Evolutionary conservation across 2,329 filamentous ascomycete species (phyloP), one percentile per base, ranked within the genome.

Genomic region (Colletotrichum coccodes): DNA sequence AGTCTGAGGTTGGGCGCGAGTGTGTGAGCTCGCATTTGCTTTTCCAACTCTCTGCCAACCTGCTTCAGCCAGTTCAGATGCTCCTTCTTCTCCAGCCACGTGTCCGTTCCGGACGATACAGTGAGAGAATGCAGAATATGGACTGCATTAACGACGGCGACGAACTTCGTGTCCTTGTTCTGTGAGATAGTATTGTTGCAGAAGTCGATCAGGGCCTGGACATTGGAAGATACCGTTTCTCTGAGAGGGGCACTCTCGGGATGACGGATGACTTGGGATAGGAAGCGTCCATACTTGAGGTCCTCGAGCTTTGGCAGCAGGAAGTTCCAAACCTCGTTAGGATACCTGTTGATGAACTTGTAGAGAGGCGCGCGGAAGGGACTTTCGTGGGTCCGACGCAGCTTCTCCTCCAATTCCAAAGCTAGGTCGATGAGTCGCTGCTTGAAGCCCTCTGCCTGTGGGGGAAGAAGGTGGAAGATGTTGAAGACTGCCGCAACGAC

Each of bases 401-500:
- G 84, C 72, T 92, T 92, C 60, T 92, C 89, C 79, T 99, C 96
- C 0, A 99, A 85, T 47, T 94, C 92, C 64, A 99, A 85, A n/a
- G 97, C 94, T 59, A 92, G 93, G 72, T 97, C 92, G 56, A 98
- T 94, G 49, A 99, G 87, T 34, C 93, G 90, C 70, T 95, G 94
- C 79, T 98, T 94, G 78, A 99, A 99, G 18, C 91, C 90, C 69
- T 95, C 93, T 2, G 97, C 97, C 11, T 94, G 94, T 0, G 94
- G 88, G 0, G 97, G 96, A 5, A 99, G 86, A n/a, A 99, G 87
- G 77, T 98, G 95, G 79, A 99, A 99, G 64, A 99, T 95, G 76
- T 97, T 96, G 78, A 99, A 92, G 61, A 98, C 97, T 0, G 95
- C 94, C 3, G 94, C 93, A 42, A 98, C 94, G 53, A 98, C 92